Percentiles rank a stretch among this genome's conserved stretches.
phyloP scores from a whole-genome alignment of 1,284 basidiomycete genomes.

The Hortiboletus rubellus region DNA sequence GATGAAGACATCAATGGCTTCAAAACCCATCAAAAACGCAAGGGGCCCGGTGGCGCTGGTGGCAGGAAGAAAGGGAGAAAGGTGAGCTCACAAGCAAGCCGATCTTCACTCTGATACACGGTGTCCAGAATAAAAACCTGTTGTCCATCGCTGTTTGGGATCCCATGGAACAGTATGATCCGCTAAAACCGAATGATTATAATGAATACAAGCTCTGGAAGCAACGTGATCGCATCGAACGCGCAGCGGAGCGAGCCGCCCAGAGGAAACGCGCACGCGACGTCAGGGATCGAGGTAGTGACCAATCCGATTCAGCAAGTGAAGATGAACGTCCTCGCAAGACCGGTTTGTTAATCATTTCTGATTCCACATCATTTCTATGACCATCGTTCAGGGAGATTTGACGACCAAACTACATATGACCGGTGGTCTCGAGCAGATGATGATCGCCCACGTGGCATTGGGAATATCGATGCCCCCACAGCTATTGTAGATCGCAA shows the following conservation, averaged over 20 bases:
- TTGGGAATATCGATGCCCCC: constrained; percentile 30
- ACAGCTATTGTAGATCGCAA: constrained; percentile 31
- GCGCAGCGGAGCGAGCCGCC: constrained; percentile 60
- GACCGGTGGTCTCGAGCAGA: constrained; percentile 58
- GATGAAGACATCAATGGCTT: constrained; percentile 88
- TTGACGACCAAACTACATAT: constrained; percentile 43
- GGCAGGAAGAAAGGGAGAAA: constrained; percentile 61
- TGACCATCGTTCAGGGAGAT: constrained; percentile 48
- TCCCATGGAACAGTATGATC: constrained; percentile 76
- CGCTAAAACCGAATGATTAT: constrained; percentile 82
- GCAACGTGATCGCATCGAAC: constrained; percentile 69
- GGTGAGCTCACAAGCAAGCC: constrained; percentile 39
- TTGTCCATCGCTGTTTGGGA: constrained; percentile 64
- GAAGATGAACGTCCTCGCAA: constrained; percentile 74
- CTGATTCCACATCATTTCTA: not conserved
- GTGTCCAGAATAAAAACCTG: constrained; percentile 58
- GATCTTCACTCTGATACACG: constrained; percentile 5
- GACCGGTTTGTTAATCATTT: constrained; percentile 47
- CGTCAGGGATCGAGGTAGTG: constrained; percentile 49
- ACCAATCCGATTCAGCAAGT: constrained; percentile 66
- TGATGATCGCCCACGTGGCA: constrained; percentile 43
- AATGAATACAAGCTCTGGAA: constrained; percentile 81
- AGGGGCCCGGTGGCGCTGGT: constrained; percentile 40
- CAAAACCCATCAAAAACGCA: constrained; percentile 51
- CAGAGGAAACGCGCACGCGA: constrained; percentile 62